Evolutionary conservation across 371 early-diverging fungal species (phyloP), one percentile per base, ranked within the genome.

Genomic region (Zychaea mexicana): DNA sequence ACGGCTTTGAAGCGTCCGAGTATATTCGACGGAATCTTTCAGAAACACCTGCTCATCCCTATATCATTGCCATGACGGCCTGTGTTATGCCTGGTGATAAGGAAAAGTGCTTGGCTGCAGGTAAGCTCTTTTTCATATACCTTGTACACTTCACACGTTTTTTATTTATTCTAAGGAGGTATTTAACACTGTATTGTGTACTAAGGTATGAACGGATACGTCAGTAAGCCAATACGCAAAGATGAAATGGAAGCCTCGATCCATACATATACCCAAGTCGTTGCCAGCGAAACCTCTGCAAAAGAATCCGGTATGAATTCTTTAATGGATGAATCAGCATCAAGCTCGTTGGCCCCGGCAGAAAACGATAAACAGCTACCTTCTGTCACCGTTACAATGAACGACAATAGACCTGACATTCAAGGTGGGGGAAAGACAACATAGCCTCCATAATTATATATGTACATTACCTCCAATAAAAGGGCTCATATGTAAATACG

Each of bases 41-140:
- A 6, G 47, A 57, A 2, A 68, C 74, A 2, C 10, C 58, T 0
- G 64, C 64, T 8, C 69, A 65, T 3, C 84, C 84, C 0, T 82
- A 82, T 36, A 80, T 84, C 17, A 80, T 84, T 56, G 82, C 84
- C 2, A 70, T 84, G 74, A 84, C 84, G 0, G 84, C 84, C 0
- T 83, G 83, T 56, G 83, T 81, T 21, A 81, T 83, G 83, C 73
- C 81, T 3, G 83, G 83, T 2, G 83, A 83, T 42, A 72, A 73
- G 8, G 83, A 83, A 30, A 83, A 83, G 30, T 83, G 83, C 45
- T 59, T 79, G 17, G 67, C 70, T 8, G 73, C 81, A 24, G 83
- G 83, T 22, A 73, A 73, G 9, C 22, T 26, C 5, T 28, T 62
- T 13, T 39, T 38, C 2, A 12, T n/a, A 9, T 55, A 15, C 3